Conservation (phyloP, 1,284 basidiomycete species). For the Polyporus tsugae region DNA sequence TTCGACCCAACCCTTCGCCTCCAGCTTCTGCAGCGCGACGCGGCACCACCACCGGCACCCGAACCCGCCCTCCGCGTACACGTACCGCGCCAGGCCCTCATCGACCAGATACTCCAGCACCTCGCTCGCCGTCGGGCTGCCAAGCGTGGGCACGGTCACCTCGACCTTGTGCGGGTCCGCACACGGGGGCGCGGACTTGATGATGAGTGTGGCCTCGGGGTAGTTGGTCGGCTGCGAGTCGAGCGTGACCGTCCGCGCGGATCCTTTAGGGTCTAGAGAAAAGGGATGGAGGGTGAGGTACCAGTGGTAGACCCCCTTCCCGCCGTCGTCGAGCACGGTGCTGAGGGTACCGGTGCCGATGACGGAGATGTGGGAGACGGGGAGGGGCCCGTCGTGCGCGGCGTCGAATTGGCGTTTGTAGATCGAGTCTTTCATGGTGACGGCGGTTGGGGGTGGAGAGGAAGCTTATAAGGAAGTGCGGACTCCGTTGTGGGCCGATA, state of each 20-base stretch:
- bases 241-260: slow-evolving; percentile 9
- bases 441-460: not conserved
- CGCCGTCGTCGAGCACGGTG: slow-evolving; percentile 10
- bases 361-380: slow-evolving; percentile 11
- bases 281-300: slow-evolving; percentile 13
- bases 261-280: not conserved
- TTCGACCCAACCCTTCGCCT: slow-evolving; percentile 16
- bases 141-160: slow-evolving; percentile 7
- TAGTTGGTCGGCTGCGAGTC: slow-evolving; percentile 19
- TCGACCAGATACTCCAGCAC: slow-evolving; percentile 14
- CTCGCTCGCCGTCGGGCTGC: not conserved
- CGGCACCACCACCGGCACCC: slow-evolving; percentile 20
- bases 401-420: slow-evolving; percentile 14
- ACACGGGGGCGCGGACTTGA: slow-evolving; percentile 15
- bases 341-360: slow-evolving; percentile 16
- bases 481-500: not conserved
- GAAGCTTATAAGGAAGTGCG: not conserved
- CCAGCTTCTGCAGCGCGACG: slow-evolving; percentile 19
- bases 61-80: slow-evolving; percentile 17
- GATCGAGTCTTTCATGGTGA: slow-evolving; percentile 16
- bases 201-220: slow-evolving; percentile 15
- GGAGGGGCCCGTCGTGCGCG: not conserved
- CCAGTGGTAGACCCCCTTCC: slow-evolving; percentile 14
- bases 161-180: slow-evolving; percentile 11
- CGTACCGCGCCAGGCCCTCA: slow-evolving; percentile 17